Percentiles rank a stretch among this genome's conserved stretches.
Evolutionary conservation across 1,284 basidiomycete species (phyloP).

Genomic region (Pterulicium gracile): DNA sequence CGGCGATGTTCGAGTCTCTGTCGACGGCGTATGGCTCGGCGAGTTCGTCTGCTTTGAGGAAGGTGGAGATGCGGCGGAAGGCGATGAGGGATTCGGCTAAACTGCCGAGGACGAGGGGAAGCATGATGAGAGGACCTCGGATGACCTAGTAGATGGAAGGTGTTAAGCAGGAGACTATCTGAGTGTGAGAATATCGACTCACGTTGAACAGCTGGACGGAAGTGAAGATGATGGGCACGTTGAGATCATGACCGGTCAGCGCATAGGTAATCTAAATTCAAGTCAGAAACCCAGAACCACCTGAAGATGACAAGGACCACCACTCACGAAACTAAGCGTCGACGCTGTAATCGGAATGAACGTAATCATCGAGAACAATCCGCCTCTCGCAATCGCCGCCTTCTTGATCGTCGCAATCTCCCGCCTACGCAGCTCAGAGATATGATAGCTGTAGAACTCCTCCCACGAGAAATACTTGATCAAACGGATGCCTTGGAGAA

Average conservation of each 20-base stretch:
- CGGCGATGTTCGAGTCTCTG: conserved; percentile 25
- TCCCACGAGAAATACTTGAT: conserved; percentile 59
- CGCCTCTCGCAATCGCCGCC: conserved; percentile 14
- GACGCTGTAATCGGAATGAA: conserved; percentile 49
- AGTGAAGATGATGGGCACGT: conserved; percentile 64
- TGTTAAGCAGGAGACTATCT: background rate
- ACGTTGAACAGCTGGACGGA: conserved; percentile 71
- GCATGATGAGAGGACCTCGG: conserved; percentile 37
- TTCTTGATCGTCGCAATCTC: conserved; percentile 30
- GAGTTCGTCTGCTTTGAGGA: conserved; percentile 59
- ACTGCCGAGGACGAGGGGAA: conserved; percentile 40
- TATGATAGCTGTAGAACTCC: conserved; percentile 45
- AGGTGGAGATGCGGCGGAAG: conserved; percentile 43
- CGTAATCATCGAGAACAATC: conserved; percentile 33
- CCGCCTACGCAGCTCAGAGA: conserved; percentile 25
- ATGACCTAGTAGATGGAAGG: conserved; percentile 32
- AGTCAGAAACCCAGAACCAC: background rate
- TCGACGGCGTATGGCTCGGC: conserved; percentile 30
- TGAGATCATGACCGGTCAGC: conserved; percentile 51
- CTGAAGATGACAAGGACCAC: background rate
- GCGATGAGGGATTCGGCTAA: conserved; percentile 55
- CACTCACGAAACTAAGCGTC: conserved; percentile 43
- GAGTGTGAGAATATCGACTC: conserved; percentile 18
- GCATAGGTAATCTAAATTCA: conserved; percentile 53
- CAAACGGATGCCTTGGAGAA: conserved; percentile 52